Conservation (phyloP, 1,284 basidiomycete species). For the Austroboletus niveus region DNA sequence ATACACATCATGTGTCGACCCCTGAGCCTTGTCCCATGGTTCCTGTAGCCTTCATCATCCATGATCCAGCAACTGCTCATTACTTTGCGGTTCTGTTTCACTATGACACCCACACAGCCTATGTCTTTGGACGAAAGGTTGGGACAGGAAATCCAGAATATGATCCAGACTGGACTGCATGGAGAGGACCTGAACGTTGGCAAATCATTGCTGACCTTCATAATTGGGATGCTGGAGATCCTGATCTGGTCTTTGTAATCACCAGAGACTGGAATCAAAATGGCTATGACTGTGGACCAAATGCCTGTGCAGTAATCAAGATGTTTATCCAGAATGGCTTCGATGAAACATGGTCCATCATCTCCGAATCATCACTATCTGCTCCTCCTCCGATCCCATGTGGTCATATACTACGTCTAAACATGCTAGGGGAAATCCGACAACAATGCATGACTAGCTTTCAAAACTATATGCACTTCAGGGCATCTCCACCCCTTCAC, state of each 20-base stretch:
- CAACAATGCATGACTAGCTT: constrained; percentile 1
- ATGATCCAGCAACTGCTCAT: neutral
- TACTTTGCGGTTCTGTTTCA: constrained; percentile 11
- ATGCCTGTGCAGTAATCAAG: constrained; percentile 1
- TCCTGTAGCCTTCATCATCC: neutral
- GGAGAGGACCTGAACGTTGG: constrained; percentile 7
- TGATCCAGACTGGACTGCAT: constrained; percentile 1
- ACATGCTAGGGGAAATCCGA: constrained; percentile 1
- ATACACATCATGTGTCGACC: neutral
- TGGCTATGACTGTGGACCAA: constrained; percentile 8
- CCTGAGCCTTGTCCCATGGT: neutral
- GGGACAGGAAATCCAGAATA: neutral
- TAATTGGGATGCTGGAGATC: neutral
- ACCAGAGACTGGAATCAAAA: constrained; percentile 9
- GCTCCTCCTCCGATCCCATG: neutral
- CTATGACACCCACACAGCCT: neutral
- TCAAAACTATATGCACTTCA: constrained; percentile 6
- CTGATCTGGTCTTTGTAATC: neutral
- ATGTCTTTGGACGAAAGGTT: constrained; percentile 4
- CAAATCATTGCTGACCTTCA: constrained; percentile 4
- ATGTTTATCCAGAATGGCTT: constrained; percentile 2
- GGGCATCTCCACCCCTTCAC: rapidly evolving
- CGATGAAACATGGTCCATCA: neutral
- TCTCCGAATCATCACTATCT: neutral
- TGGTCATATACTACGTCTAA: constrained; percentile 2